Conservation (phyloP, 1,139 yeast species). For the Arxiozyma bovina region DNA sequence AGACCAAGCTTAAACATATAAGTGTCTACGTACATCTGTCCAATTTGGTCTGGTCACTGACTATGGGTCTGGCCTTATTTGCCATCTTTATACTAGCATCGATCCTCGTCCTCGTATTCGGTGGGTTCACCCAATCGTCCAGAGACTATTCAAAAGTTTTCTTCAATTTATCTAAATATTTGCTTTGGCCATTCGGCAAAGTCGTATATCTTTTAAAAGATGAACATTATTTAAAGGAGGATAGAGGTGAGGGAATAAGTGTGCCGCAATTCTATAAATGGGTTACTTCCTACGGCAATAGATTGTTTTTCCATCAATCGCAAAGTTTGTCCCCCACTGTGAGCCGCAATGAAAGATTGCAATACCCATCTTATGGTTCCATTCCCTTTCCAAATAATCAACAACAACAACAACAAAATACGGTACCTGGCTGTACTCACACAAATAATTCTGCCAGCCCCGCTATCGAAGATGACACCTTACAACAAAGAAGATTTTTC, state of each 20-base stretch:
- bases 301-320: slow-evolving; percentile 33
- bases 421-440: neutral
- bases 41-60: slow-evolving; percentile 66
- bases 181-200: slow-evolving; percentile 83
- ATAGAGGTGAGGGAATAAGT: slow-evolving; percentile 80
- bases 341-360: slow-evolving; percentile 6
- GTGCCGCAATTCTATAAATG: slow-evolving; percentile 80
- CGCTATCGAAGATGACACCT: neutral
- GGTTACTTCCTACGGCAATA: slow-evolving; percentile 60
- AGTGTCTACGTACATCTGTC: slow-evolving; percentile 58
- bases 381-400: slow-evolving; percentile 6
- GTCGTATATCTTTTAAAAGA: slow-evolving; percentile 73
- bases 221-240: slow-evolving; percentile 76
- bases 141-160: slow-evolving; percentile 53
- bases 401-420: slow-evolving; percentile 5
- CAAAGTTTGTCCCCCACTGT: slow-evolving; percentile 11
- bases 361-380: slow-evolving; percentile 22
- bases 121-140: slow-evolving; percentile 40
- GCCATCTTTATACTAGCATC: slow-evolving; percentile 44
- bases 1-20: slow-evolving; percentile 42
- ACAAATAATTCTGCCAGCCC: neutral
- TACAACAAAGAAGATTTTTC: slow-evolving; percentile 48
- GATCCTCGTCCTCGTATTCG: slow-evolving; percentile 38
- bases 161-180: slow-evolving; percentile 56
- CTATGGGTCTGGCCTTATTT: slow-evolving; percentile 60